Conservation (phyloP, 768 basidiomycete genomes). For the Hericium alpestre region DNA sequence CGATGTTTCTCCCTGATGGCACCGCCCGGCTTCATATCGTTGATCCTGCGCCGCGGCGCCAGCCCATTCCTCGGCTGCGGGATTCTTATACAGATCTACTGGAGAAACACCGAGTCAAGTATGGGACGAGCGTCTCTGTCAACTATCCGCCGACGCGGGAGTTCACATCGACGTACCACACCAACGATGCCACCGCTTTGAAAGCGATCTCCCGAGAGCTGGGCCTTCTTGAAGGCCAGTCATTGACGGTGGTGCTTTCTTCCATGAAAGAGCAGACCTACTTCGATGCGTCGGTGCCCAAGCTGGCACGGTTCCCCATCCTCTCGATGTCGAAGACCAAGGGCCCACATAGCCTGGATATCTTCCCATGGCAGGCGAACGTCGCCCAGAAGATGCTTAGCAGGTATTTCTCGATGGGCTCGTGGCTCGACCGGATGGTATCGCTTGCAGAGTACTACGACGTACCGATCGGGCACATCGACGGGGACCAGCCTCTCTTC, state of each 20-base stretch:
- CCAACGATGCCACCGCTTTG: constrained; percentile 66
- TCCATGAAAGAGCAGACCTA: constrained; percentile 78
- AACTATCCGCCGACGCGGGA: constrained; percentile 54
- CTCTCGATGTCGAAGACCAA: constrained; percentile 79
- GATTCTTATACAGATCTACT: constrained; percentile 60
- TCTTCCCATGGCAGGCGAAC: constrained; percentile 83
- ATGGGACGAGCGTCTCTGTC: constrained; percentile 37
- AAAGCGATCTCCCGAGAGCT: constrained; percentile 85
- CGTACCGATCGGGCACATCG: constrained; percentile 85
- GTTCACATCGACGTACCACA: constrained; percentile 66
- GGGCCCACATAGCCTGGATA: constrained; percentile 60
- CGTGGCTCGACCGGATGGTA: constrained; percentile 71
- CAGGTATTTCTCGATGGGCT: constrained; percentile 68
- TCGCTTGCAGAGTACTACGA: constrained; percentile 86
- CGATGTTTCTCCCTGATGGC: constrained; percentile 69
- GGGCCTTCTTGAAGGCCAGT: constrained; percentile 60
- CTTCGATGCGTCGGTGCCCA: constrained; percentile 63
- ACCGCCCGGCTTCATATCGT: constrained; percentile 75
- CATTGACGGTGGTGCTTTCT: constrained; percentile 70
- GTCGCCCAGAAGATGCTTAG: constrained; percentile 75
- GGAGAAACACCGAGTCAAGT: constrained; percentile 35
- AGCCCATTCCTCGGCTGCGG: constrained; percentile 67
- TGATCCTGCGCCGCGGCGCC: constrained; percentile 80
- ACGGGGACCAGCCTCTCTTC: constrained; percentile 81
- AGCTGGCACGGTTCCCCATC: constrained; percentile 76